Percentiles rank a stretch among this genome's conserved stretches.
These are phyloP conservation scores for Suillus decipiens DNA, from an alignment of 768 basidiomycete genomes.

Conservation along the genomic window DNA sequence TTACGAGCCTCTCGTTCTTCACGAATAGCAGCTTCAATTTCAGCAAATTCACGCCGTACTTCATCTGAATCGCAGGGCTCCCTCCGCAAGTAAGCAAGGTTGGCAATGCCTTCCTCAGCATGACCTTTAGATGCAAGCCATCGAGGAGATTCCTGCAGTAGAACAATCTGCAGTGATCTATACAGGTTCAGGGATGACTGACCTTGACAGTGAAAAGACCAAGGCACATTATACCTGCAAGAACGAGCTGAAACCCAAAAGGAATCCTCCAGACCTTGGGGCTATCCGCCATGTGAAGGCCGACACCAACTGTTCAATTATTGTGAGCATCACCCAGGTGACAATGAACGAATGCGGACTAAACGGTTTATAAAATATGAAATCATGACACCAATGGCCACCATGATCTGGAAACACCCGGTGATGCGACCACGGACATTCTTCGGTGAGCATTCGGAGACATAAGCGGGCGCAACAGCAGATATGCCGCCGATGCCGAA, in stretches of 20 bases:
- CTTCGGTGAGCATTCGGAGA: conserved; percentile 87
- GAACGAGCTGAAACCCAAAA: conserved; percentile 75
- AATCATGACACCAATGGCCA: conserved; percentile 80
- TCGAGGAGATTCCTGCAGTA: conserved; percentile 67
- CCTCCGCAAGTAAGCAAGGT: conserved; percentile 66
- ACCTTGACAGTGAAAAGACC: conserved; percentile 70
- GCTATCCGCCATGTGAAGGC: conserved; percentile 49
- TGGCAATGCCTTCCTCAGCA: conserved; percentile 51
- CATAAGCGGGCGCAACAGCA: conserved; percentile 83
- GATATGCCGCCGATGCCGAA: conserved; percentile 83
- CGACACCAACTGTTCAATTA: conserved; percentile 54
- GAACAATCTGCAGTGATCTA: conserved; percentile 16
- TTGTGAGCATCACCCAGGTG: not conserved
- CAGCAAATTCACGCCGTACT: conserved; percentile 65
- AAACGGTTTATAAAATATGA: conserved; percentile 80
- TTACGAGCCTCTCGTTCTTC: conserved; percentile 69
- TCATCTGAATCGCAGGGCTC: conserved; percentile 41
- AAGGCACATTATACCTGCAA: conserved; percentile 67
- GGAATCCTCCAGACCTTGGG: conserved; percentile 67
- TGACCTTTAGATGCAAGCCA: conserved; percentile 71
- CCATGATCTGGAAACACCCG: conserved; percentile 86
- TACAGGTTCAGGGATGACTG: not conserved
- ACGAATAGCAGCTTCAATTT: conserved; percentile 77
- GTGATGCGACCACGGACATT: conserved; percentile 85
- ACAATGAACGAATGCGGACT: conserved; percentile 29